Base-by-base conservation (phyloP, 1,139 yeast species). In the Nakaseomyces sp. region DNA sequence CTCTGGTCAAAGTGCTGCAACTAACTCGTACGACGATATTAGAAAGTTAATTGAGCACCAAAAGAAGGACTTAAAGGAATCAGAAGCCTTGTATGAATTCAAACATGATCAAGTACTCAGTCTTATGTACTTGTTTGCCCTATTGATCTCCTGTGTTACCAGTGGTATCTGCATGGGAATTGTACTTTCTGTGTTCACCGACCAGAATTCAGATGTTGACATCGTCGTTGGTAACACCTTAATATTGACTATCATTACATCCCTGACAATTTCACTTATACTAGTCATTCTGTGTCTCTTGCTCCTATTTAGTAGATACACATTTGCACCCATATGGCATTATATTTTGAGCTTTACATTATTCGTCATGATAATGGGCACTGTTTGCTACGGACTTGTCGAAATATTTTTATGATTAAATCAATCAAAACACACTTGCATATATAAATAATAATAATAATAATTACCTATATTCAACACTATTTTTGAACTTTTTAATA, bases 101-200 rank as follows among this genome's bases (percentile, higher is more conserved):
- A 67, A 67, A 42, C 73, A 75, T 44, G 78, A 74, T 52, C 63
- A 64, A 30, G 72, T 74, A 4, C 50, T 76, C 12, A 64, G 77
- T 1, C 68, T 73, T 44, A 54, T 76, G 33, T 76, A 75, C 50
- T 50, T 73, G 33, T 55, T 70, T 1, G 57, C 71, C 13, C 54
- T 73, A 37, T 56, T 72, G 12, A 50, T 72, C 4, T 63, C 79
- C 3, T 66, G 71, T 12, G 54, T 76, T 4, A 66, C 71, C n/a
- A 65, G 74, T 1, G 72, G 73, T 4, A 64, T 74, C 22, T 66
- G 76, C 2, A 57, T 74, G 20, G 76, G 77, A 1, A 70, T 73
- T 26, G 63, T 73, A 7, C 52, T 67, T 7, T 61, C 68, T 1
- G 31, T 61, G 15, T 68, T 72, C 51, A 53, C 58, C 48, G 57